Evolutionary conservation across 768 basidiomycete species (phyloP), one percentile per base, ranked within the genome.

Genomic region (Xerocomus potaroensis): DNA sequence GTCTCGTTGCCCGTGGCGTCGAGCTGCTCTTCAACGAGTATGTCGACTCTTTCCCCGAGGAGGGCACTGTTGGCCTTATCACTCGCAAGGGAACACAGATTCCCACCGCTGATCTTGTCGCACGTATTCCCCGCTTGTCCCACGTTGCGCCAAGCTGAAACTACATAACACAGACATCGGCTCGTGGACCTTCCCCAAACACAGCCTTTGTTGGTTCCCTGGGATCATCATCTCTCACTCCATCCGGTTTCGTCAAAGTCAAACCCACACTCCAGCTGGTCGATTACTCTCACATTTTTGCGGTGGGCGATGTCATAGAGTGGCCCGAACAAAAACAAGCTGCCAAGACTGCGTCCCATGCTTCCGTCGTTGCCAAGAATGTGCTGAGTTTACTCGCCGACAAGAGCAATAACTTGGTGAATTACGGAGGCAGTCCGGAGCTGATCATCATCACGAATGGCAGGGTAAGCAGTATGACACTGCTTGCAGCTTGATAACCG

Each of bases 251-350:
- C 54, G 74, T 85, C 45, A 77, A 75, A 49, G 73, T 87, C 11
- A 58, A 63, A 21, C 71, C 79, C 3, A 83, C 81, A 1, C 69
- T 87, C 32, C 82, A 84, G 54, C 61, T 87, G 3, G 56, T 53
- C 7, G 65, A 62, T 0, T 65, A 81, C 59, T 66, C 77, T 0
- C 70, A 71, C 48, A 76, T 87, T 12, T 86, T 82, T 47, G 87
- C 84, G 0, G 71, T 66, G 3, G 85, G 85, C 2, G 85, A 88
- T 56, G 72, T 81, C 48, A 75, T 81, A 49, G 79, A 82, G 31
- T 80, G 76, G 70, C 46, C 64, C 1, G 85, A 85, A 61, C 78
- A 84, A 62, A 85, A 84, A 54, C 81, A 77, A 38, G 65, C 64
- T 0, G 69, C 64, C 14, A 84, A 86, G 59, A 68, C 67, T 1